Evolutionary conservation across 352 stramenopile species (phyloP).

Genomic region (Phytophthora crassamura): DNA sequence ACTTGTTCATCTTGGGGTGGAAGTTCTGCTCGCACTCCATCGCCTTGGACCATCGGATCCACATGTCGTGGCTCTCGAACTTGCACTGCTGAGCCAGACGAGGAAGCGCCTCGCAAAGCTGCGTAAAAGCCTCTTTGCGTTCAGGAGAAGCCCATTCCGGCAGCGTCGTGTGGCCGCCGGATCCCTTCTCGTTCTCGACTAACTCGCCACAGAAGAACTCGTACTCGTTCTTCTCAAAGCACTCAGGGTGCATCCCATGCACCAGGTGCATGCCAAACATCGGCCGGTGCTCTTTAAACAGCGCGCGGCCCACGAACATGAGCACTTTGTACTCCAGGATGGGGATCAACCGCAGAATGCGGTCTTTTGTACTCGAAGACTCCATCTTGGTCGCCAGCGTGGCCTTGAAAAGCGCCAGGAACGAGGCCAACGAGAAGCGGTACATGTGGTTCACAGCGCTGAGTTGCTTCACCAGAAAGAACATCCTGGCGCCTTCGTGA

Average conservation of each 20-base stretch:
- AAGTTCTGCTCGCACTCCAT: slow-evolving; percentile 93
- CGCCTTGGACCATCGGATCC: slow-evolving; percentile 90
- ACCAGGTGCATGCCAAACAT: slow-evolving; percentile 96
- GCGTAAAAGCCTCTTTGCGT: slow-evolving; percentile 84
- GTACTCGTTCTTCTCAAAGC: slow-evolving; percentile 94
- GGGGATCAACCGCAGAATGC: slow-evolving; percentile 84
- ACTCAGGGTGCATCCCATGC: slow-evolving; percentile 92
- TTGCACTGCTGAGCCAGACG: slow-evolving; percentile 76
- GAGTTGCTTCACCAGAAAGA: slow-evolving; percentile 94
- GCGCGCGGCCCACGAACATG: slow-evolving; percentile 91
- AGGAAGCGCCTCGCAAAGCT: slow-evolving; percentile 80
- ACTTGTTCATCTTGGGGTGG: slow-evolving; percentile 88
- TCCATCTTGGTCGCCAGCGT: slow-evolving; percentile 88
- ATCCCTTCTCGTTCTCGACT: slow-evolving; percentile 46
- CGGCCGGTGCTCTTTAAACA: slow-evolving; percentile 94
- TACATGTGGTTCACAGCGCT: slow-evolving; percentile 96
- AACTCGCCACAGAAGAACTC: slow-evolving; percentile 92
- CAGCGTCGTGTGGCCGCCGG: slow-evolving; percentile 32
- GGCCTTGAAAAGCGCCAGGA: slow-evolving; percentile 88
- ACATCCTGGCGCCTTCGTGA: slow-evolving; percentile 89
- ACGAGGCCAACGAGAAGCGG: slow-evolving; percentile 93
- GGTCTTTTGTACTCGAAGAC: slow-evolving; percentile 72
- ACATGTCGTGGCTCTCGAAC: slow-evolving; percentile 85
- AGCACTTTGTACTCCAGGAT: slow-evolving; percentile 91
- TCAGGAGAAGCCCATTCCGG: slow-evolving; percentile 87